These are phyloP conservation scores for Cyclostephanos tholiformis DNA, from an alignment of 108 stramenopile species.

Conservation along the genomic window DNA sequence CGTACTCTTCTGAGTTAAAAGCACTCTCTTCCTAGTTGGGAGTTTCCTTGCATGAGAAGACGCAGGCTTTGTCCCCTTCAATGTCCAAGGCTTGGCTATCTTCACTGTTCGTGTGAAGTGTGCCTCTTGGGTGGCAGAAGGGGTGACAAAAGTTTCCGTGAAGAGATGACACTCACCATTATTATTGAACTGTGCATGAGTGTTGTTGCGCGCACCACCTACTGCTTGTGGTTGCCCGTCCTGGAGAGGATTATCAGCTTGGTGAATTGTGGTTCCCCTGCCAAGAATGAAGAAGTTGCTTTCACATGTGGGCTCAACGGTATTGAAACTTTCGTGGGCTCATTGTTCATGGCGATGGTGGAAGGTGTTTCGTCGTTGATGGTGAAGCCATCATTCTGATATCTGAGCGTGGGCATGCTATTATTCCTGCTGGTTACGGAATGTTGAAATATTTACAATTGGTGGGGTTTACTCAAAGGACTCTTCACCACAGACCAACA, in stretches of 20 bases:
- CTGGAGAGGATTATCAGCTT: not conserved
- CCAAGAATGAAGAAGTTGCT: not conserved
- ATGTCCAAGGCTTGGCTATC: constrained; percentile 8
- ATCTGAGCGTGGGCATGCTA: not conserved
- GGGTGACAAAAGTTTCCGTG: not conserved
- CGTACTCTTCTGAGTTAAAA: no score
- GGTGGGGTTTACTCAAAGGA: not conserved
- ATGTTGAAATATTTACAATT: not conserved
- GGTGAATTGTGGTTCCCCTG: not conserved
- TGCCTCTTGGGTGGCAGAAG: not conserved
- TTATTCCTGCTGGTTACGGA: no score
- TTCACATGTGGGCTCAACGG: not conserved
- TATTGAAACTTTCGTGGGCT: not conserved
- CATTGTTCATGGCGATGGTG: not conserved
- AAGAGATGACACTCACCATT: no score
- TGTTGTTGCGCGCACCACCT: not conserved
- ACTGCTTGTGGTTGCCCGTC: not conserved
- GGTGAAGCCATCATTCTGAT: not conserved
- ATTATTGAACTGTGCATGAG: not conserved
- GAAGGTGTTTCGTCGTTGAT: not conserved
- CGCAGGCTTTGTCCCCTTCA: not conserved
- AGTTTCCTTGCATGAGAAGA: not conserved
- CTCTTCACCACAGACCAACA: not conserved
- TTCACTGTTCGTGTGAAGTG: constrained; percentile 4
- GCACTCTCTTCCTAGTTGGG: not conserved